Conservation (phyloP, 306 rosid species). For the Prunus armeniaca region DNA sequence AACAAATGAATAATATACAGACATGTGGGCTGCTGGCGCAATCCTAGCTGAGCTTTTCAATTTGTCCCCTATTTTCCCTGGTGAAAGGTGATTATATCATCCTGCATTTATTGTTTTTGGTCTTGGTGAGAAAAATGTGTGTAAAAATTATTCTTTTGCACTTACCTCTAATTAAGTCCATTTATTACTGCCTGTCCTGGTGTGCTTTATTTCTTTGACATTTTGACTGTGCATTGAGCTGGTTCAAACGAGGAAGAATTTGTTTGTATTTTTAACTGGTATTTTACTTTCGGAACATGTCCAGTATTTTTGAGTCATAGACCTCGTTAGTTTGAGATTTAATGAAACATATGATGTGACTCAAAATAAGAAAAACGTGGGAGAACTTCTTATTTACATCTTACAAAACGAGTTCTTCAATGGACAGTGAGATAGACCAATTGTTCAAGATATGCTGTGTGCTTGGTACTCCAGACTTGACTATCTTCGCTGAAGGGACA, state of each 20-base stretch:
- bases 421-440: conserved; percentile 83
- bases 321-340: not conserved
- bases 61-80: conserved; percentile 77
- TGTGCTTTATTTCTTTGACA: not conserved
- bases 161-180: not conserved
- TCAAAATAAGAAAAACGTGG: not conserved
- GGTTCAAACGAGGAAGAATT: not conserved
- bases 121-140: conserved; percentile 15
- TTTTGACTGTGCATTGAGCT: not conserved
- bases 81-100: conserved; percentile 61
- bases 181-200: not conserved
- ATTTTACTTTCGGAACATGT: not conserved
- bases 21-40: conserved; percentile 94
- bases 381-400: conserved; percentile 1
- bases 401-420: conserved; percentile 21
- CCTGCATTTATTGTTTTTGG: conserved; percentile 13
- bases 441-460: conserved; percentile 67
- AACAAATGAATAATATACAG: conserved; percentile 42
- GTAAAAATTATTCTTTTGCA: not conserved
- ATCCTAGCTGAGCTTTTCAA: conserved; percentile 85
- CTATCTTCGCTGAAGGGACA: conserved; percentile 51
- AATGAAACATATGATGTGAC: not conserved
- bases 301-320: not conserved
- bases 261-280: not conserved
- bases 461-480: conserved; percentile 69